Evolutionary conservation across 371 early-diverging fungal species (phyloP).

Genomic region (Capniomyces stellatus): DNA sequence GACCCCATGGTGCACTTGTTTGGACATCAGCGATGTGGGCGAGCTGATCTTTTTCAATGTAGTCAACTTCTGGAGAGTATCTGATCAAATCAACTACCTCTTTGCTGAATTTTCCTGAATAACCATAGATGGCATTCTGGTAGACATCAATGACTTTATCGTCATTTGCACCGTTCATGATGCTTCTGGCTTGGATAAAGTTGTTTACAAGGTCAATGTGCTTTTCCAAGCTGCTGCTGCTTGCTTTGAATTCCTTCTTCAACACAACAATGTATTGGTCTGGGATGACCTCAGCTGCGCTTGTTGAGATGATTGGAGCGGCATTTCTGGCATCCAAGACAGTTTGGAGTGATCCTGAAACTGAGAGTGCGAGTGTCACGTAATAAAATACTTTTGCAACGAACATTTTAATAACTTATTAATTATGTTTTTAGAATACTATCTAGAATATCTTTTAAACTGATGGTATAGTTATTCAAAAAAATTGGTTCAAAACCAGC

Average conservation of each 20-base stretch:
- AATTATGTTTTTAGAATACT: too few relatives aligned
- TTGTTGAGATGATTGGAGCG: too few relatives aligned
- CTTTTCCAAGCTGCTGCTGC: constrained; percentile 26
- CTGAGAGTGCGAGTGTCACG: too few relatives aligned
- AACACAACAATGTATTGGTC: constrained; percentile 73
- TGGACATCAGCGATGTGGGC: constrained; percentile 50
- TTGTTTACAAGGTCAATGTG: constrained; percentile 23
- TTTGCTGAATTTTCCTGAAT: constrained; percentile 53
- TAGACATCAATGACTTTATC: constrained; percentile 57
- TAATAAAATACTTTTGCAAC: too few relatives aligned
- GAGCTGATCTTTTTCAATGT: constrained; percentile 70
- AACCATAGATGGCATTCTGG: constrained; percentile 55
- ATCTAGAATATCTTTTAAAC: too few relatives aligned
- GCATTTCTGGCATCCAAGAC: too few relatives aligned
- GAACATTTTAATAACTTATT: too few relatives aligned
- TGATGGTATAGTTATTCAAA: too few relatives aligned
- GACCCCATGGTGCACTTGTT: constrained; percentile 77
- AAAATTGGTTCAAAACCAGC: too few relatives aligned
- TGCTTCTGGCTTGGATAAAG: constrained; percentile 18
- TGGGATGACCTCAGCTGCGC: constrained; percentile 44
- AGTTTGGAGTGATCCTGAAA: too few relatives aligned
- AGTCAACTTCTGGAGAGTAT: constrained; percentile 53
- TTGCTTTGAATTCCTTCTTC: constrained; percentile 31
- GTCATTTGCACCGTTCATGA: constrained; percentile 8
- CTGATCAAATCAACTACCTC: constrained; percentile 49